Evolutionary conservation across 805 yeast species (phyloP), one percentile per base, ranked within the genome.

Genomic region (Barnettozyma californica): DNA sequence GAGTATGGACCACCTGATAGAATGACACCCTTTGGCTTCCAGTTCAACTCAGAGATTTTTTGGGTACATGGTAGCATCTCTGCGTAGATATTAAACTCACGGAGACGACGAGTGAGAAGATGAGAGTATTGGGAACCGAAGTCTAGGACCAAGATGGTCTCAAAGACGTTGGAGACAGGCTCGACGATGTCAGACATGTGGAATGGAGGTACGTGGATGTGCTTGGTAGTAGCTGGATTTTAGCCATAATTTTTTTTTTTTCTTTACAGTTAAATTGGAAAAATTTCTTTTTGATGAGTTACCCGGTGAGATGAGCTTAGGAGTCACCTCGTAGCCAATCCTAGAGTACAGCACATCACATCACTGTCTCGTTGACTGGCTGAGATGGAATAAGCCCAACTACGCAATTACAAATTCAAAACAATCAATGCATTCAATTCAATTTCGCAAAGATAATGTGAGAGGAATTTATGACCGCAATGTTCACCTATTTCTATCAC

Each of bases 1-100:
- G 98, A 90, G 83, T 88, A 94, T 46, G 99, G 99, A 56, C 96
- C 94, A 55, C 99, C 99, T 42, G 97, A 90, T 54, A 94, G 75
- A 64, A 94, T 94, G 51, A 94, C 84, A 73, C 99, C 99, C 68
- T 84, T 87, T 59, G 99, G 99, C 67, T 81, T 91, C 95, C 97
- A 94, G 51, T 83, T 70, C 61, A 94, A 78, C 58, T 92, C 97
- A 47, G 84, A 67, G 65, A 94, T 92, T 76, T 94, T 94, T 73
- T 95, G 99, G 47, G 99, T 94, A 74, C 99, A 94, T 59, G 99
- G 99, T 56, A 94, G 80, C 99, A 94, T 94, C 74, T 94, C 99
- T 58, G 99, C 98, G 70, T 94, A 94, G 58, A 94, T 92, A 69
- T 94, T 90, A 77, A 91, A 87, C 70, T 94, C 99, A 78, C 99